Percentiles rank a stretch among this genome's conserved stretches.
These are phyloP conservation scores for Pseudopithomyces chartarum DNA, from an alignment of 2,329 filamentous ascomycete species.

Conservation along the genomic window DNA sequence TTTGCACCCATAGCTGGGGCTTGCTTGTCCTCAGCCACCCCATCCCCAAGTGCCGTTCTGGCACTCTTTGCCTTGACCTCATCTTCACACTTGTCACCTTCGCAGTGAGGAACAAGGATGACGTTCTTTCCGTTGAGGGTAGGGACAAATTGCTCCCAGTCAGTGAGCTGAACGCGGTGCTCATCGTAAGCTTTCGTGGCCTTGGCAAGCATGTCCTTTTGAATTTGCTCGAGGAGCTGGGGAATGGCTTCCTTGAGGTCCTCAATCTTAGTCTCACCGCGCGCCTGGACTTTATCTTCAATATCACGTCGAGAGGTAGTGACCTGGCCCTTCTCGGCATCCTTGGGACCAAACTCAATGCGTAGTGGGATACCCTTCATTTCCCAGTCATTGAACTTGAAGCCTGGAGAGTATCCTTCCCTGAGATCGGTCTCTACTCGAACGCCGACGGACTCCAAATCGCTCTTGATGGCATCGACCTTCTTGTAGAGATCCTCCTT, in stretches of 20 bases:
- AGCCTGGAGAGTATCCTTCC: slow-evolving; percentile 88
- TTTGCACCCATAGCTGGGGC: slow-evolving; percentile 78
- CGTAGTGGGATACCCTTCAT: slow-evolving; percentile 93
- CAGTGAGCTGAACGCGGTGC: slow-evolving; percentile 78
- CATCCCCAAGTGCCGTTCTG: slow-evolving; percentile 69
- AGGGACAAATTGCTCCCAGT: slow-evolving; percentile 92
- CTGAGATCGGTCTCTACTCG: slow-evolving; percentile 82
- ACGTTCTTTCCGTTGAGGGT: slow-evolving; percentile 91
- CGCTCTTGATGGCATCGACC: slow-evolving; percentile 71
- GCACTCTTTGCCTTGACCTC: slow-evolving; percentile 92
- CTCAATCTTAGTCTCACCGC: slow-evolving; percentile 71
- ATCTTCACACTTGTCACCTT: slow-evolving; percentile 84
- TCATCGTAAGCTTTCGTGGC: slow-evolving; percentile 78
- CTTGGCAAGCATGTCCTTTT: slow-evolving; percentile 77
- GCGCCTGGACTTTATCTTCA: slow-evolving; percentile 67
- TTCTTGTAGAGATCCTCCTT: slow-evolving; percentile 76
- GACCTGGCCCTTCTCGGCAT: slow-evolving; percentile 83
- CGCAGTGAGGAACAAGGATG: slow-evolving; percentile 87
- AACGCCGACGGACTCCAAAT: slow-evolving; percentile 74
- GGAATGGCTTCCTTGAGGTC: slow-evolving; percentile 77
- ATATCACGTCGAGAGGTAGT: slow-evolving; percentile 87
- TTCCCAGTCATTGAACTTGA: slow-evolving; percentile 99
- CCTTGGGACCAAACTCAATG: slow-evolving; percentile 94
- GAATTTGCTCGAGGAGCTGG: slow-evolving; percentile 85
- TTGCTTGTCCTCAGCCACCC: slow-evolving; percentile 74